A percentile compares a stretch with the other conserved stretches of the same genome.
Evolutionary conservation across 2,329 filamentous ascomycete genomes (phyloP).

Genomic region (Monosporascus sp.): DNA sequence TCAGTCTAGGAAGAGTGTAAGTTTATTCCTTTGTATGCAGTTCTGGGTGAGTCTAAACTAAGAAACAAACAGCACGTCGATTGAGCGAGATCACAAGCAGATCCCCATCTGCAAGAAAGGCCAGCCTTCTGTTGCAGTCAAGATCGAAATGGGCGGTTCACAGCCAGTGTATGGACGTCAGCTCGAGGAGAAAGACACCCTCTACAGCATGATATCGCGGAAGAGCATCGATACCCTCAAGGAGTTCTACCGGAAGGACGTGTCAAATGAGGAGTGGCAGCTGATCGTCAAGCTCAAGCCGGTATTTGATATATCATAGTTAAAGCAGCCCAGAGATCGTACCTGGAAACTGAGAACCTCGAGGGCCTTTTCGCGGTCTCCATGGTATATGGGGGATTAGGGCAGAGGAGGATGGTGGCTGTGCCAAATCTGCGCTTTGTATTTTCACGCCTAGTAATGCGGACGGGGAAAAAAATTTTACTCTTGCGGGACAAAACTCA

Average conservation of each 20-base stretch:
- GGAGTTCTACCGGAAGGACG: conserved; percentile 74
- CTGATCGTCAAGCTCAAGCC: conserved; percentile 95
- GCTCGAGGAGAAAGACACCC: conserved; percentile 80
- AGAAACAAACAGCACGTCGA: conserved; percentile 64
- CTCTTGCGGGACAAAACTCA: no score
- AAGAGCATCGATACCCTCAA: conserved; percentile 91
- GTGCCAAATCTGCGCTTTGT: no score
- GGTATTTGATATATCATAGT: conserved; percentile 76
- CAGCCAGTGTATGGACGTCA: conserved; percentile 95
- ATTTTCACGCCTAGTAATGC: no score
- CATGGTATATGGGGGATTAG: neutral
- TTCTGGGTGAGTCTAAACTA: conserved; percentile 14
- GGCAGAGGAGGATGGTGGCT: no score
- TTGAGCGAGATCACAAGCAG: conserved; percentile 97
- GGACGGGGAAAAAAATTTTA: no score
- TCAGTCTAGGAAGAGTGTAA: conserved; percentile 88
- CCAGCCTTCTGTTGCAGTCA: conserved; percentile 94
- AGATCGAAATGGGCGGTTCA: conserved; percentile 88
- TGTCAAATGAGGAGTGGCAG: conserved; percentile 76
- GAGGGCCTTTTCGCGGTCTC: neutral
- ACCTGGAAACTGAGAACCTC: neutral
- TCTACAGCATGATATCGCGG: conserved; percentile 86
- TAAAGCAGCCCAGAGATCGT: no score
- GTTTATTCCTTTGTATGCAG: conserved; percentile 30
- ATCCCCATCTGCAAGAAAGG: conserved; percentile 90